These are phyloP conservation scores for Dactylellina cionopaga DNA, from an alignment of 2,329 filamentous ascomycete genomes.

Conservation along the genomic window DNA sequence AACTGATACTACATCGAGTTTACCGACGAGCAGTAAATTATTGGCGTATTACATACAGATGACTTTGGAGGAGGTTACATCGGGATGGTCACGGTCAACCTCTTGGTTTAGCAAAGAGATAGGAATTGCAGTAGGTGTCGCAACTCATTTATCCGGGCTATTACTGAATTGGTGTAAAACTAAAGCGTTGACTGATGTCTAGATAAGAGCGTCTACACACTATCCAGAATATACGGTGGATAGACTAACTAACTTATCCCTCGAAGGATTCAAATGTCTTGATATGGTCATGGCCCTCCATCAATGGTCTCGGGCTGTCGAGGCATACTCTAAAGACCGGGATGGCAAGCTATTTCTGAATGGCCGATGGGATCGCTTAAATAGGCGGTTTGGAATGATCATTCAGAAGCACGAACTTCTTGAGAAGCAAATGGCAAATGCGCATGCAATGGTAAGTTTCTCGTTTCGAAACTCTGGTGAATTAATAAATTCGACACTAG, in stretches of 20 bases:
- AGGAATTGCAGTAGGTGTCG: background rate
- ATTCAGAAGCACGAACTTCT: constrained; percentile 15
- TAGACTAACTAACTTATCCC: background rate
- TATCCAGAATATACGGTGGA: constrained; percentile 4
- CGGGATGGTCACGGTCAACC: constrained; percentile 5
- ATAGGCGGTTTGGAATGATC: constrained; percentile 5
- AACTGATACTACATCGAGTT: background rate
- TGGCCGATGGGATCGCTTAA: constrained; percentile 8
- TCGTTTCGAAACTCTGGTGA: background rate
- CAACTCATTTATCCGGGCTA: too few species aligned
- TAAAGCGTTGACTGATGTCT: background rate
- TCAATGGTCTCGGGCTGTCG: constrained; percentile 10
- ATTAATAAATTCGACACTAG: background rate
- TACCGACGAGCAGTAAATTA: background rate
- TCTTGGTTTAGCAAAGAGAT: constrained; percentile 19
- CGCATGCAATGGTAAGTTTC: constrained; percentile 5
- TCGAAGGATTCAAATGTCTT: constrained; percentile 17
- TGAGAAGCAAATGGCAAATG: constrained; percentile 18
- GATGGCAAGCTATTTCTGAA: constrained; percentile 5
- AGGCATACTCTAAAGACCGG: constrained; percentile 11
- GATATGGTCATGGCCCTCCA: constrained; percentile 15
- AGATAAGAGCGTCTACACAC: constrained; percentile 5
- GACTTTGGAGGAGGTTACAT: constrained; percentile 5
- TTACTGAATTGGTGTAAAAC: background rate
- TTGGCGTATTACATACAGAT: constrained; percentile 21